A percentile compares a stretch with the other conserved stretches of the same genome.
phyloP scores from a whole-genome alignment of 306 rosid genomes.

The Quercus bicolor region DNA sequence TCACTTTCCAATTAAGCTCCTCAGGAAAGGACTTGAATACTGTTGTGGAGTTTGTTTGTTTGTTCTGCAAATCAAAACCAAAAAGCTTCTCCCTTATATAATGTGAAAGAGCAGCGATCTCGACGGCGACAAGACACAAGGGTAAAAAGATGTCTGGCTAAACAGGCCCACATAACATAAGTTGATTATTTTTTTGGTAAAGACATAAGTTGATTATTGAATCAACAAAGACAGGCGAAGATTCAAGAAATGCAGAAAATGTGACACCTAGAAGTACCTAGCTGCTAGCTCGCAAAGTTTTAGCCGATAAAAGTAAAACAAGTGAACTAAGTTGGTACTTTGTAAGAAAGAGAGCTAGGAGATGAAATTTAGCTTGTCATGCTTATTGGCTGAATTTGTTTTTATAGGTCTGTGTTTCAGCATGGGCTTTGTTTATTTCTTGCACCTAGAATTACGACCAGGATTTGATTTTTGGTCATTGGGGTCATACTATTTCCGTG shows the following conservation, averaged over 20 bases:
- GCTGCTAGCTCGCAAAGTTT: neutral
- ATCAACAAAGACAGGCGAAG: conserved; percentile 3
- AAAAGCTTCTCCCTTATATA: neutral
- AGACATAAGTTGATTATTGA: neutral
- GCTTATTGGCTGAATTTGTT: neutral
- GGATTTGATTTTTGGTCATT: neutral
- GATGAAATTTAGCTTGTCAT: neutral
- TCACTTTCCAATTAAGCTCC: neutral
- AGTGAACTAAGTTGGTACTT: too few relatives aligned
- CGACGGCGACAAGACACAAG: conserved; percentile 2
- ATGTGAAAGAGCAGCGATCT: neutral
- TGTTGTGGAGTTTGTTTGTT: neutral
- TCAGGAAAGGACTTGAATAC: neutral
- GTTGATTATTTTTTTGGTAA: neutral
- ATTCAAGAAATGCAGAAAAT: conserved; percentile 42
- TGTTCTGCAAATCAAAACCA: neutral
- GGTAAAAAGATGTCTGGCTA: conserved; percentile 27
- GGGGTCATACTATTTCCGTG: neutral
- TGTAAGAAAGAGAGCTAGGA: conserved; percentile 14
- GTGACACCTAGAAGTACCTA: conserved; percentile 21
- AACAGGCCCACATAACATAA: neutral
- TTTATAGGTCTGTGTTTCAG: neutral
- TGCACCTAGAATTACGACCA: conserved; percentile 1
- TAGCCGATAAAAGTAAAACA: neutral
- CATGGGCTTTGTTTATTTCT: conserved; percentile 10